Base-by-base conservation (phyloP, 139 green algal genomes). In the Klebsormidium nitens region DNA sequence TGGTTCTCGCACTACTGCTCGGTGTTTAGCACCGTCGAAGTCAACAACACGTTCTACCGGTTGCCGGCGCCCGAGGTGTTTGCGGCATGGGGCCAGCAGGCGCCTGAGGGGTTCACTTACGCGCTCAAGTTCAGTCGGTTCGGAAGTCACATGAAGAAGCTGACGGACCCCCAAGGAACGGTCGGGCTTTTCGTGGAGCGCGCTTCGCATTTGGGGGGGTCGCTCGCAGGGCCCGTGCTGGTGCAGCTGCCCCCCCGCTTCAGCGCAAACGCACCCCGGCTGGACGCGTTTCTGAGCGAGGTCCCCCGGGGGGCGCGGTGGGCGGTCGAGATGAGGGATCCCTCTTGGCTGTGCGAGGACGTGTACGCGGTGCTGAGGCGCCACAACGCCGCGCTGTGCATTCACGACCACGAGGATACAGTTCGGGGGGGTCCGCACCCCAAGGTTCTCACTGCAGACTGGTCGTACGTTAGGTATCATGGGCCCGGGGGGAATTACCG, bases 31-130 rank as follows among this genome's bases (percentile, higher is more conserved):
- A 63, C 55, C 8, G 55, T 63, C 55, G 55, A 63, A 63, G 34
- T 63, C 8, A 63, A 63, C 14, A 63, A 63, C 55, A 63, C 55
- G 8, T 63, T 63, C 32, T 63, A 63, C 34, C 55, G 55, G 8
- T 14, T 63, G 29, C 55, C 55, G 8, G 55, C 8, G 32, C 8
- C 8, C 8, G 34, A 63, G 34, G 55, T 63, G 29, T 63, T 63
- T 11, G 55, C 29, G 8, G 32, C 8, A 8, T 63, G 55, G 55
- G 14, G 32, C 8, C 8, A 63, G 55, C 55, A 63, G 32, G 55
- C 55, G 8, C 55, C 55, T 11, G 55, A 63, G 14, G 55, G 32
- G 11, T 63, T 63, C 32, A 8, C 8, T 14, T 63, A 26, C 34
- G 32, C 55, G 29, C 8, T 63, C 8, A n/a, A n/a, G 8, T 14